Conservation (phyloP, 177 flowering plant genomes). For the Tripterygium wilfordii region DNA sequence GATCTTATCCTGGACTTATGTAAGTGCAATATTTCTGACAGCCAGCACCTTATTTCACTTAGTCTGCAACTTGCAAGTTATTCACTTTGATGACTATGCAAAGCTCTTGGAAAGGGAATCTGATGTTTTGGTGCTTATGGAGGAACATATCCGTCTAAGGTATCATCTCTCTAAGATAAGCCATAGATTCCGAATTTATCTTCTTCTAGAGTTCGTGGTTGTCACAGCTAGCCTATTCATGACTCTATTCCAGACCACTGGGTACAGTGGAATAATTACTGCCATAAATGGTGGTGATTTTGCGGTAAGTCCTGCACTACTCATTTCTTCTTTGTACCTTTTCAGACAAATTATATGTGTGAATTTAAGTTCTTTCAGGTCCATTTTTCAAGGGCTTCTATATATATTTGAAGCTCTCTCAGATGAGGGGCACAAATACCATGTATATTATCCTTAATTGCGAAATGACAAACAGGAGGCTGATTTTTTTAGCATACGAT, state of each 20-base stretch:
- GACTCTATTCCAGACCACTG: conserved; percentile 66
- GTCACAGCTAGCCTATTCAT: conserved; percentile 73
- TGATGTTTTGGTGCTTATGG: conserved; percentile 43
- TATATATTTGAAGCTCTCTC: too few relatives aligned
- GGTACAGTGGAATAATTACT: conserved; percentile 42
- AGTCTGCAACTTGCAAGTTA: conserved; percentile 84
- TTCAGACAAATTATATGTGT: not conserved
- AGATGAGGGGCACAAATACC: too few relatives aligned
- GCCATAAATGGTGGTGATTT: conserved; percentile 69
- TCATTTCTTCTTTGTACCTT: not conserved
- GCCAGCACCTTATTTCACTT: conserved; percentile 67
- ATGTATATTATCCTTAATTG: not conserved
- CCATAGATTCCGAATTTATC: conserved; percentile 85
- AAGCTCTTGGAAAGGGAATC: conserved; percentile 67
- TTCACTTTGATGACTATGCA: conserved; percentile 80
- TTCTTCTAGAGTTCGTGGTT: conserved; percentile 58
- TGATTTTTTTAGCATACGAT: not conserved
- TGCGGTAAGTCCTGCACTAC: conserved; percentile 42
- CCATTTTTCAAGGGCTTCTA: not conserved
- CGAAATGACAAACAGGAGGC: not conserved
- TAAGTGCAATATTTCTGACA: conserved; percentile 54
- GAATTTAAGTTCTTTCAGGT: not conserved
- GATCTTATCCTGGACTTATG: conserved; percentile 68
- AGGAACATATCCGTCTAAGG: conserved; percentile 69
- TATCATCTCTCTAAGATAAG: conserved; percentile 83